A percentile compares a stretch with the other conserved stretches of the same genome.
Evolutionary conservation across 1,139 yeast species (phyloP).

Genomic region (Debaryomyces psychrophilus): DNA sequence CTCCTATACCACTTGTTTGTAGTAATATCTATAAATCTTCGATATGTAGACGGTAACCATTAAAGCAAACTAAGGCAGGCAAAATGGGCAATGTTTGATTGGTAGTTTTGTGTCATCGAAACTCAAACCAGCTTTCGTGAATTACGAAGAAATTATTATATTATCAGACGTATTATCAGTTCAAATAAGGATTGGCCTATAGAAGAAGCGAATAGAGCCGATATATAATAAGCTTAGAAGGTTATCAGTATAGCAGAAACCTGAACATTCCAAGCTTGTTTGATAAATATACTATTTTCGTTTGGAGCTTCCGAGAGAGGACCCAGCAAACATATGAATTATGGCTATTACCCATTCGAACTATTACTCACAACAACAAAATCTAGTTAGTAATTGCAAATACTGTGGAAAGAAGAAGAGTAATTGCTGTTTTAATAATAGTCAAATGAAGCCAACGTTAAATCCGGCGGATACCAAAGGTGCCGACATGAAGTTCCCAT

Average conservation of each 20-base stretch:
- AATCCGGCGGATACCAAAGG: not conserved
- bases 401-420: not conserved
- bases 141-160: not conserved
- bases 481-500: not conserved
- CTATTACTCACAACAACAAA: conserved; percentile 3
- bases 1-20: no score
- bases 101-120: conserved; percentile 2
- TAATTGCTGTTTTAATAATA: not conserved
- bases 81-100: not conserved
- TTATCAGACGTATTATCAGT: not conserved
- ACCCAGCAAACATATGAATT: not conserved
- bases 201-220: not conserved
- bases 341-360: conserved; percentile 5
- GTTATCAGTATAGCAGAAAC: not conserved
- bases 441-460: conserved; percentile 1
- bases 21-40: not conserved
- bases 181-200: not conserved
- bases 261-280: not conserved
- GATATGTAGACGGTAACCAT: no score
- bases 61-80: not conserved
- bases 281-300: not conserved
- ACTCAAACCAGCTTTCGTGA: not conserved
- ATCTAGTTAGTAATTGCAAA: not conserved
- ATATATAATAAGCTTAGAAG: not conserved
- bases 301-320: conserved; percentile 2